Evolutionary conservation across 2,329 filamentous ascomycete species (phyloP), one percentile per base, ranked within the genome.

Genomic region (Ophiosphaerella narmari): DNA sequence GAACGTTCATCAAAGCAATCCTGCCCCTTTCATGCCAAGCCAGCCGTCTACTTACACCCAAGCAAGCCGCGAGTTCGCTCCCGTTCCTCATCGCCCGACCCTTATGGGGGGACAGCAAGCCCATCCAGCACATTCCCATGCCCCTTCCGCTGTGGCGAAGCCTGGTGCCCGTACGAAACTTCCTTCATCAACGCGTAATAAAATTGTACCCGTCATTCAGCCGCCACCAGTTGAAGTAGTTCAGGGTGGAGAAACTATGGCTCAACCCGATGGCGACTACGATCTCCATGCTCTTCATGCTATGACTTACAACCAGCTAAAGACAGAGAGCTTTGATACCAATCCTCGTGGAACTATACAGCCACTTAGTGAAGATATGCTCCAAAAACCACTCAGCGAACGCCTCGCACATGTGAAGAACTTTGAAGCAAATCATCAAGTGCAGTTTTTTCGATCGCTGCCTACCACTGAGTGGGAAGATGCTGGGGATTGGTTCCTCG

Each of bases 401-500:
- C 70, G 66, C 26, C 50, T 73, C 7, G 40, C 54, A 2, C 58
- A 62, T 24, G 68, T 66, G 41, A 50, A 60, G 21, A 60, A 59
- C 4, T 53, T 71, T 7, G 52, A 55, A 24, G 29, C 52, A 1
- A 43, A 69, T 23, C 71, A 78, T 3, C 80, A 83, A 52, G 65
- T 67, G 3, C 57, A 68, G 0, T 83, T 85, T 65, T 79, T 87
- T 54, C 69, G 73, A 1, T 77, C 75, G 8, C 73, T 86, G 35
- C 70, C 74, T 1, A 76, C 85, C 13, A 67, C 75, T 3, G 77
- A 86, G 54, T 86, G 84, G 82, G 84, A 86, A 68, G 78, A 84
- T 39, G 81, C 82, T 18, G 84, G 84, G 2, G 81, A 85, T 49
- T 82, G 83, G 77, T 79, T 87, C 39, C 74, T 86, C 1, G 78